These are phyloP conservation scores for Hevea brasiliensis DNA, from an alignment of 345 rosid genomes.

Conservation along the genomic window DNA sequence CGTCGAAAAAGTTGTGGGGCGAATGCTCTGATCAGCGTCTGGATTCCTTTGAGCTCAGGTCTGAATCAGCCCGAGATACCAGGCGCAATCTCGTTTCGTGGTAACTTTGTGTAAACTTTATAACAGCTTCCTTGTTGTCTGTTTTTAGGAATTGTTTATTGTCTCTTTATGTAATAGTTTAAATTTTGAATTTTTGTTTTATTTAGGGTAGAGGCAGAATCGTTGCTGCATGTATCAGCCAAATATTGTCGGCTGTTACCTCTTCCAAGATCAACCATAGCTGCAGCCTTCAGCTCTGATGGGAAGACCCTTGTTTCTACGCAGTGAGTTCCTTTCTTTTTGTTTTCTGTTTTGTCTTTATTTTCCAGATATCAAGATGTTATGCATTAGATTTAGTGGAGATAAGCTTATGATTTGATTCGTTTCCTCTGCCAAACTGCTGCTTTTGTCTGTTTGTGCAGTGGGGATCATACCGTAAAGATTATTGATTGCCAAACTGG, in stretches of 20 bases:
- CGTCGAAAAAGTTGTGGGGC: conserved; percentile 57
- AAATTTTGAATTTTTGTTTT: neutral
- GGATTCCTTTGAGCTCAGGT: conserved; percentile 21
- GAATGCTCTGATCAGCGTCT: conserved; percentile 36
- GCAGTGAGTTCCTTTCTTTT: conserved; percentile 50
- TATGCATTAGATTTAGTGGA: too few species aligned
- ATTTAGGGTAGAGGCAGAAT: conserved; percentile 72
- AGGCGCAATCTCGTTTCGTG: conserved; percentile 65
- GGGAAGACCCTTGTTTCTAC: conserved; percentile 76
- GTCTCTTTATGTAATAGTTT: neutral
- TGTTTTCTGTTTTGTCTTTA: neutral
- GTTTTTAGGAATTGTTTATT: too few species aligned
- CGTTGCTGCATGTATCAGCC: conserved; percentile 62
- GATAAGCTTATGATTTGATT: neutral
- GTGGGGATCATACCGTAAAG: conserved; percentile 89
- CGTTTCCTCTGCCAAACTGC: neutral
- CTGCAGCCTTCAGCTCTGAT: conserved; percentile 79
- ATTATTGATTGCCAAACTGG: conserved; percentile 85
- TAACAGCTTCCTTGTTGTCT: too few species aligned
- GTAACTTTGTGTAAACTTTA: conserved; percentile 25
- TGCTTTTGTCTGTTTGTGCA: conserved; percentile 25
- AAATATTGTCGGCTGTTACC: conserved; percentile 63
- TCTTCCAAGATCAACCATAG: conserved; percentile 82
- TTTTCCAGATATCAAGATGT: neutral
- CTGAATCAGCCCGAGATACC: conserved; percentile 46